Percentiles rank a stretch among this genome's conserved stretches.
phyloP scores from a whole-genome alignment of 164 flowering plant genomes.

The Piper betle region DNA sequence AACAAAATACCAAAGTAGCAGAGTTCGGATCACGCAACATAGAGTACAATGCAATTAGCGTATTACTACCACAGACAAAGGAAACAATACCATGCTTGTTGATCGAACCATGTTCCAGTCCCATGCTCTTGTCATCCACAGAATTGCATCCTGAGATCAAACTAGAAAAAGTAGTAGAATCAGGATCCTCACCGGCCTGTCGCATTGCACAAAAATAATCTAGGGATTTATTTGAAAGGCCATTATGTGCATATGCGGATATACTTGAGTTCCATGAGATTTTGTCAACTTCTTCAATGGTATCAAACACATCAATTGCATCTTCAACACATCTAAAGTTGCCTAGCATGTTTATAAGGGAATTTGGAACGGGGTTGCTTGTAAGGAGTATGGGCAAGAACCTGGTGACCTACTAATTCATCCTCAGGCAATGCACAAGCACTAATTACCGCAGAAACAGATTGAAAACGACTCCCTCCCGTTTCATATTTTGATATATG shows the following conservation, averaged over 20 bases:
- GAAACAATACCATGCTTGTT: constrained; percentile 40
- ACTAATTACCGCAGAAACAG: constrained; percentile 39
- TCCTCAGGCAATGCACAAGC: constrained; percentile 46
- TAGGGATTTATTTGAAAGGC: constrained; percentile 30
- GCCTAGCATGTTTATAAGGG: constrained; percentile 67
- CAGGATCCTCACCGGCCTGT: constrained; percentile 20
- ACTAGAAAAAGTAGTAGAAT: constrained; percentile 49
- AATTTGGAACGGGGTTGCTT: constrained; percentile 49
- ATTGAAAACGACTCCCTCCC: constrained; percentile 35
- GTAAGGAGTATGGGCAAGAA: constrained; percentile 50
- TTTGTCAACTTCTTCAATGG: constrained; percentile 53
- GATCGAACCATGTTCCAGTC: constrained; percentile 48
- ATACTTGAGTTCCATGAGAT: constrained; percentile 82
- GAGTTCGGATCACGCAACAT: constrained; percentile 33
- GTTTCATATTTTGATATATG: constrained; percentile 36
- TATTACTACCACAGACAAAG: constrained; percentile 40
- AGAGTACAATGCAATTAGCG: constrained; percentile 61
- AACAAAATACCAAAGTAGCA: constrained; percentile 35
- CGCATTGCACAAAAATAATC: constrained; percentile 44
- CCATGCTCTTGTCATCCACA: constrained; percentile 42
- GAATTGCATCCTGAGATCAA: constrained; percentile 39
- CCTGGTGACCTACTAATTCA: constrained; percentile 43
- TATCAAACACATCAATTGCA: constrained; percentile 35
- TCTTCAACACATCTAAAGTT: constrained; percentile 28
- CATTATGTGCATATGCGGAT: constrained; percentile 45